phyloP scores from a whole-genome alignment of 164 flowering plant species.

The Sedum album region DNA sequence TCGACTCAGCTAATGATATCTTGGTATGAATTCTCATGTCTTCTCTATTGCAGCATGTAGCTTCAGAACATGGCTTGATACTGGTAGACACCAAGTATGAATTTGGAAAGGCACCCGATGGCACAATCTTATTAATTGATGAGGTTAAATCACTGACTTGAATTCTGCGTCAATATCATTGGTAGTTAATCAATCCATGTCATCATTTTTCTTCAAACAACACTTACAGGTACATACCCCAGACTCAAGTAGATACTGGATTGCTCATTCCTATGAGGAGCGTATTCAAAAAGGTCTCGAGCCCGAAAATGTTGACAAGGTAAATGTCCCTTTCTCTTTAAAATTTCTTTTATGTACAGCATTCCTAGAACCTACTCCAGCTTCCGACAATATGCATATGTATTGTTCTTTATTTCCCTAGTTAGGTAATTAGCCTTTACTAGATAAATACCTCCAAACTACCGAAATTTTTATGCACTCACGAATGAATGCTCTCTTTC shows the following conservation, averaged over 20 bases:
- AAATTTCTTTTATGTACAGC: not conserved
- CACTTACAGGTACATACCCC: slow-evolving; percentile 85
- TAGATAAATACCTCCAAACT: not conserved
- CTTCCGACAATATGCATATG: not conserved
- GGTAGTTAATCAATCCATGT: not conserved
- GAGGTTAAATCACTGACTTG: slow-evolving; percentile 48
- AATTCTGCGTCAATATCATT: slow-evolving; percentile 5
- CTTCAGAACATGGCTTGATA: slow-evolving; percentile 75
- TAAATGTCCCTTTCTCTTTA: slow-evolving; percentile 13
- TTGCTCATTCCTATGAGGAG: slow-evolving; percentile 70
- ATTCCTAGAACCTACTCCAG: not conserved
- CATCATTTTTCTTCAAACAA: not conserved
- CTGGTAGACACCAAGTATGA: slow-evolving; percentile 96
- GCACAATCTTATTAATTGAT: slow-evolving; percentile 68
- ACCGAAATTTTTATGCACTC: not conserved
- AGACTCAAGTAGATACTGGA: slow-evolving; percentile 98
- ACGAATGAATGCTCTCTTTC: not conserved
- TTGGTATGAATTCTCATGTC: not conserved
- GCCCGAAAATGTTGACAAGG: slow-evolving; percentile 98
- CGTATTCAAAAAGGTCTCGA: slow-evolving; percentile 64
- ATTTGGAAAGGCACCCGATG: slow-evolving; percentile 87
- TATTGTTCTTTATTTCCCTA: not conserved
- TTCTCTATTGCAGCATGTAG: slow-evolving; percentile 48
- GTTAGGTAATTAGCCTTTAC: not conserved
- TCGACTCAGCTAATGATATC: not conserved